phyloP scores from a whole-genome alignment of 1,284 basidiomycete genomes.

The Ustilago cynodontis region DNA sequence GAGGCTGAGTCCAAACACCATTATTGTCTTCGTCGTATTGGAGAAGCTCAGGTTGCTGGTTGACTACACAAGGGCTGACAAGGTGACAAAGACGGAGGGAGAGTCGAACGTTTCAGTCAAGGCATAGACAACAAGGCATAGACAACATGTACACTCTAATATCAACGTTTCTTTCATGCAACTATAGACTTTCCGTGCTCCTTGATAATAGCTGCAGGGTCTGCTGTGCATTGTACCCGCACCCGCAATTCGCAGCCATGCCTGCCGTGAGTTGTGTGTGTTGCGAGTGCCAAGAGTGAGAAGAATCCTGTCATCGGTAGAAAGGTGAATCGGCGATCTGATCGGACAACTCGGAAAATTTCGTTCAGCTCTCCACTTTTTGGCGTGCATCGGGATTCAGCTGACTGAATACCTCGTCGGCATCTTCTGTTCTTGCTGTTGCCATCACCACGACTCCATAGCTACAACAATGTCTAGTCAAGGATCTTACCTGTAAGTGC shows the following conservation, averaged over 20 bases:
- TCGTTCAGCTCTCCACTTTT: slow-evolving; percentile 12
- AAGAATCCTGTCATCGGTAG: not conserved
- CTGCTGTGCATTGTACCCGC: not conserved
- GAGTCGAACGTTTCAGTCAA: slow-evolving; percentile 15
- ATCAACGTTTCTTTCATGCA: not conserved
- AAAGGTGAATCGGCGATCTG: slow-evolving; percentile 6
- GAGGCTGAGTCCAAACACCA: slow-evolving; percentile 66
- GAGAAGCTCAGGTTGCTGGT: slow-evolving; percentile 63
- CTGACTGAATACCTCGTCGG: slow-evolving; percentile 5
- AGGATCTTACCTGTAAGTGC: slow-evolving; percentile 48
- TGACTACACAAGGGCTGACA: slow-evolving; percentile 44
- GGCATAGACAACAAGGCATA: slow-evolving; percentile 20
- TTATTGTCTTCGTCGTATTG: slow-evolving; percentile 66
- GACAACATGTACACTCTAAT: not conserved
- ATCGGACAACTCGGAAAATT: slow-evolving; percentile 6
- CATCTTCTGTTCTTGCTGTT: not conserved
- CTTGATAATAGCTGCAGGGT: not conserved
- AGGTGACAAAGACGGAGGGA: not conserved
- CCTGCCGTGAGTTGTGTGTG: not conserved
- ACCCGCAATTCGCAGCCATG: not conserved
- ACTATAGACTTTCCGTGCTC: not conserved
- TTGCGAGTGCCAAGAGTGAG: not conserved
- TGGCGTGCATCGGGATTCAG: slow-evolving; percentile 12
- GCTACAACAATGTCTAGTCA: slow-evolving; percentile 28
- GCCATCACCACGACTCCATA: slow-evolving; percentile 5